A percentile compares a stretch with the other conserved stretches of the same genome.
Conservation (phyloP, 2,329 filamentous ascomycete species). For the Alternaria sp. region DNA sequence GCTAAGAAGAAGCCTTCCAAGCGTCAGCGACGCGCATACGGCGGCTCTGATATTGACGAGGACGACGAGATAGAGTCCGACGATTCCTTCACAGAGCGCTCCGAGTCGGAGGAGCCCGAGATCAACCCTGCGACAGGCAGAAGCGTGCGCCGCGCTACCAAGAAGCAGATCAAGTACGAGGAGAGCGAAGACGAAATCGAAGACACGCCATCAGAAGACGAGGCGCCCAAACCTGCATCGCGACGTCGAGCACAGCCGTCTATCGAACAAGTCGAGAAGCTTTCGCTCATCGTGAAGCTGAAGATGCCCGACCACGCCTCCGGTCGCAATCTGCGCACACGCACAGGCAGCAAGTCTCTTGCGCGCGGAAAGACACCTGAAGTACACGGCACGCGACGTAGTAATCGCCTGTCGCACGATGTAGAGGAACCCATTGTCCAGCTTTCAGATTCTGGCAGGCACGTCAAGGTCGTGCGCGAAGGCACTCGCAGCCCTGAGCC, state of each 20-base stretch:
- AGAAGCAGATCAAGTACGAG: conserved; percentile 64
- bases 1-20: conserved; percentile 45
- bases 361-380: conserved; percentile 52
- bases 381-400: conserved; percentile 58
- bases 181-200: conserved; percentile 61
- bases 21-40: conserved; percentile 47
- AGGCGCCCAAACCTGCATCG: conserved; percentile 32
- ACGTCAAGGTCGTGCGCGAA: conserved; percentile 63
- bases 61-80: conserved; percentile 60
- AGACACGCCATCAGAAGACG: conserved; percentile 49
- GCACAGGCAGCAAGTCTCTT: conserved; percentile 53
- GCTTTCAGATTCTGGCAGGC: conserved; percentile 66
- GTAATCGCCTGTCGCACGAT: conserved; percentile 67
- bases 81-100: conserved; percentile 54
- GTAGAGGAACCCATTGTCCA: conserved; percentile 64
- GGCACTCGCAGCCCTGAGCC: conserved; percentile 62
- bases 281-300: conserved; percentile 54
- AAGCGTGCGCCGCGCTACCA: conserved; percentile 63
- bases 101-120: conserved; percentile 58
- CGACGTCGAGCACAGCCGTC: conserved; percentile 37
- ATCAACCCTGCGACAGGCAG: conserved; percentile 65
- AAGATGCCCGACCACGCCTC: conserved; percentile 46
- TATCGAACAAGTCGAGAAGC: conserved; percentile 40
- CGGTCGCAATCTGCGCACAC: conserved; percentile 46
- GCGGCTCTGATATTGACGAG: conserved; percentile 51